phyloP scores from a whole-genome alignment of 169 alveolate genomes.

The Plasmodium vivax region DNA sequence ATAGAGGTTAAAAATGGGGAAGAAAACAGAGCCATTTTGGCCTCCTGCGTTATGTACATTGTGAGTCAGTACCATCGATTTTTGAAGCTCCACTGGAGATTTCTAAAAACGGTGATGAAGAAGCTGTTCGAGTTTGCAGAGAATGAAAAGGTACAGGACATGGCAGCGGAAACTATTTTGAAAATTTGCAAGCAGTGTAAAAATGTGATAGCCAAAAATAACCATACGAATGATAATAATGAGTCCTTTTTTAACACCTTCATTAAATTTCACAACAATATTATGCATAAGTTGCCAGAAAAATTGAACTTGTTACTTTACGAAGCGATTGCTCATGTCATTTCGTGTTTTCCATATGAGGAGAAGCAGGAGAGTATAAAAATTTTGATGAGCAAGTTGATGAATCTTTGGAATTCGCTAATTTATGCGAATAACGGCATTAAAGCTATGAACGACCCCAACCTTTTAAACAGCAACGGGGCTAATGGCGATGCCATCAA shows the following conservation, averaged over 20 bases:
- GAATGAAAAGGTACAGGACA: conserved; percentile 99
- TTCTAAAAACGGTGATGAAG: conserved; percentile 97
- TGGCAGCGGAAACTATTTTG: conserved; percentile 98
- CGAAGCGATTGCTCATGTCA: conserved; percentile 74
- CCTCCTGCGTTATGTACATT: conserved; percentile 98
- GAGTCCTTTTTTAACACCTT: conserved; percentile 76
- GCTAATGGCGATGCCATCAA: background rate
- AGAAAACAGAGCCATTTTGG: conserved; percentile 97
- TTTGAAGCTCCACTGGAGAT: conserved; percentile 96
- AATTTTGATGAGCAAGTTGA: conserved; percentile 65
- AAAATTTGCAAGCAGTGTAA: conserved; percentile 94
- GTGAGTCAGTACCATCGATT: conserved; percentile 99
- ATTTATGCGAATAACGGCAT: conserved; percentile 49
- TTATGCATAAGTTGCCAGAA: conserved; percentile 69
- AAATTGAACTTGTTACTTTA: conserved; percentile 31
- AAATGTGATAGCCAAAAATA: conserved; percentile 84
- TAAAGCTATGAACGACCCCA: conserved; percentile 25
- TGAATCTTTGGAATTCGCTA: conserved; percentile 56
- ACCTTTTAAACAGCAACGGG: background rate
- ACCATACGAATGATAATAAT: conserved; percentile 83
- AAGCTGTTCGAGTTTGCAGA: conserved; percentile 99
- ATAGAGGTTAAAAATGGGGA: conserved; percentile 98
- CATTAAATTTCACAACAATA: conserved; percentile 68
- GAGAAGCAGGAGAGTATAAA: conserved; percentile 73
- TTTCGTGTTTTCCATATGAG: conserved; percentile 69